Evolutionary conservation across 1,139 yeast species (phyloP), one percentile per base, ranked within the genome.

Genomic region (Kodamaea sp.): DNA sequence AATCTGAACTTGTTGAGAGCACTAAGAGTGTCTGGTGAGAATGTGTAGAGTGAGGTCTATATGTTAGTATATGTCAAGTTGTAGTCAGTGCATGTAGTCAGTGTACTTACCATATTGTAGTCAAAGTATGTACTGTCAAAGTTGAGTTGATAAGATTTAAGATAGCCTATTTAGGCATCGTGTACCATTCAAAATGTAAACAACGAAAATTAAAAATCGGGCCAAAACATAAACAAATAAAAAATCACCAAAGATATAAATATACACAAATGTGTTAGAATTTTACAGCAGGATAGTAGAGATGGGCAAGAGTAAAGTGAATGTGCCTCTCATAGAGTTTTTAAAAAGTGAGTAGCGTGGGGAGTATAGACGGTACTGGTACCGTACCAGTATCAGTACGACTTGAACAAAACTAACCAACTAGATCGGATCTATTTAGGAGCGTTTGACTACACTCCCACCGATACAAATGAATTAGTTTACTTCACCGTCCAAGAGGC

Each of bases 401-500:
- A n/a, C n/a, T n/a, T 29, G 11, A 29, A 11, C 34, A 20, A 10
- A 49, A 60, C 62, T 58, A 36, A 44, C 41, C 40, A 40, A 42
- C 47, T 53, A 78, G 92, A 86, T 52, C 82, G 96, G 41, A 84
- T 90, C 32, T 92, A 92, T 56, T 78, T 92, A 7, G 97, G 96
- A 9, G 95, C 96, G 6, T 89, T 80, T 57, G 96, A 89, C 58
- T 67, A 75, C 45, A 67, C 79, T 7, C 98, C 98, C 1, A 70
- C 71, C 39, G 95, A 87, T 57, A 84, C 92, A 0, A 77, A 73
- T 22, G 84, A 83, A 32, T 67, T 82, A 34, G 95, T 87, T 1
- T 86, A 84, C 61, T 90, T 92, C 65, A 88, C 97, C 0, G 86
- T 92, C 3, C 98, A 92, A 56, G 95, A 90, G 52, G 81, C 90